phyloP scores from a whole-genome alignment of 768 basidiomycete species.

The Tricholoma flavovirens region DNA sequence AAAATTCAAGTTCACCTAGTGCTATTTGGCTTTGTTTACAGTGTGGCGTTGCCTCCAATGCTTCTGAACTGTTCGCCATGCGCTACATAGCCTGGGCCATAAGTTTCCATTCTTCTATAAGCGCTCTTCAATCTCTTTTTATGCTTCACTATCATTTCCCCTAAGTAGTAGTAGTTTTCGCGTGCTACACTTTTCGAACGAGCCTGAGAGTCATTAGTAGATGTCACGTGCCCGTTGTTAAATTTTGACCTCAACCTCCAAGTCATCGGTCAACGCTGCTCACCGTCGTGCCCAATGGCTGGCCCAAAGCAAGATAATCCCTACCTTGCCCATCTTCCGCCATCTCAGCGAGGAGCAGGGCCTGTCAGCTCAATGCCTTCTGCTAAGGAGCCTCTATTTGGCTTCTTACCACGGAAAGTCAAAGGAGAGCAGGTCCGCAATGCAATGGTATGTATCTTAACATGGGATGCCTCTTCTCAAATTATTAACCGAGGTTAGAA shows the following conservation, averaged over 20 bases:
- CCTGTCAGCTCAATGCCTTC: constrained; percentile 9
- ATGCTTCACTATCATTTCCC: too few species aligned
- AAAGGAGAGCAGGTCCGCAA: constrained; percentile 57
- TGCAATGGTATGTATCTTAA: constrained; percentile 53
- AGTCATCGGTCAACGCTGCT: background rate
- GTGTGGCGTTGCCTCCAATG: background rate
- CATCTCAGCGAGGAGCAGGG: constrained; percentile 28
- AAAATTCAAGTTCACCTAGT: background rate
- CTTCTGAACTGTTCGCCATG: too few species aligned
- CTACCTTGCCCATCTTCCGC: constrained; percentile 43
- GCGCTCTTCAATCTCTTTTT: too few species aligned
- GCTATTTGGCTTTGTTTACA: background rate
- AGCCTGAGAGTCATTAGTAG: too few species aligned
- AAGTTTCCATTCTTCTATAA: too few species aligned
- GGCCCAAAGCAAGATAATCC: too few species aligned
- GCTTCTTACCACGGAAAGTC: constrained; percentile 68
- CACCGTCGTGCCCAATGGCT: too few species aligned
- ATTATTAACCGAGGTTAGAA: constrained; percentile 42
- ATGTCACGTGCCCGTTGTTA: background rate
- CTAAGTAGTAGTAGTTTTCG: too few species aligned
- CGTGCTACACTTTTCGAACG: too few species aligned
- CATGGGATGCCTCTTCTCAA: background rate
- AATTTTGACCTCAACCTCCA: background rate
- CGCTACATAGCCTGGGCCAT: too few species aligned
- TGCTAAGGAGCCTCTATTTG: constrained; percentile 60